Base-by-base conservation (phyloP, 2,329 filamentous ascomycete species). In the Geosmithia putterillii region DNA sequence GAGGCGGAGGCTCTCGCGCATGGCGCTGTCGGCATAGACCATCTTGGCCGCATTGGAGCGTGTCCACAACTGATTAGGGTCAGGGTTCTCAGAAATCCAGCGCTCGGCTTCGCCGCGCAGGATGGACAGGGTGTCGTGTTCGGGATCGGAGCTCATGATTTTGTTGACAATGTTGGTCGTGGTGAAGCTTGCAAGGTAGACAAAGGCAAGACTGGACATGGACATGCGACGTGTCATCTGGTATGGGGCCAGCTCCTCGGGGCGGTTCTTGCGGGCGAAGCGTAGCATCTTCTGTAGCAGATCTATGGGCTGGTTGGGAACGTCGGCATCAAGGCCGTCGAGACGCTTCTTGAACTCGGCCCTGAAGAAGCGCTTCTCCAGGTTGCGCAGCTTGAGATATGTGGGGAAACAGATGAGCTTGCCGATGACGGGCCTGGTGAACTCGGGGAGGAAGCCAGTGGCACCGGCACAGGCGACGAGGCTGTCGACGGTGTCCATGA, bases 221-320 rank as follows among this genome's bases (percentile, higher is more conserved):
- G 49, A 48, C 7, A 66, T 42, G 7, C 62, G 61, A 10, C 51
- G 51, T 1, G 54, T 53, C 44, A 65, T 59, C 12, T 50, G 46
- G 8, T 55, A 46, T 10, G 55, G 19, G 40, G 53, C 51, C 2
- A 62, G 52, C 46, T 70, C 65, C 0, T 61, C 43, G 0, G 56
- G 61, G 1, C 65, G 58, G 38, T 67, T 53, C 19, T 56, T 56
- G 12, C 57, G 44, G 1, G 59, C 67, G 39, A 56, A 66, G 4
- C 56, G 54, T 4, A 69, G 46, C 59, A 69, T 66, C 52, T 64
- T 60, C 47, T 69, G 65, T 2, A 69, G 38, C n/a, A 59, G 56
- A 35, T 70, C 66, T 12, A 59, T 52, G 0, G 63, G 61, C 32
- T 53, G 51, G 36, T 43, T 22, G 22, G 46, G 41, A 18, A 55